Evolutionary conservation across 176 grass and related monocot species (phyloP), one percentile per base, ranked within the genome.

Genomic region (Typha latifolia): DNA sequence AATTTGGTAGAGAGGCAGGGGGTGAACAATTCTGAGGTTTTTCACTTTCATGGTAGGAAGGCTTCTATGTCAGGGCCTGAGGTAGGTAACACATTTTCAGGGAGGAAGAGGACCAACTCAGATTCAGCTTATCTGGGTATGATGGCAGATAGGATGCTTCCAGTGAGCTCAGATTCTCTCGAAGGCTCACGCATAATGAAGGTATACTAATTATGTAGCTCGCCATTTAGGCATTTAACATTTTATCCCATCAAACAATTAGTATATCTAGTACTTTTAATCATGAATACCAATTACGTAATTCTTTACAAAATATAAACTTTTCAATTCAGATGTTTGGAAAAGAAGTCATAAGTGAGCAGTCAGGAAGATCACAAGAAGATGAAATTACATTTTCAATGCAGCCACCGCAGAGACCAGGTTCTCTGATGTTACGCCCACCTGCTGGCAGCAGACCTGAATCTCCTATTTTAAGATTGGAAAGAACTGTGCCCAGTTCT

Each of bases 1-100:
- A 34, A 65, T 51, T 74, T 74, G 72, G 48, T 51, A 74, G 72
- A 74, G 48, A 74, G 49, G 48, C 62, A 65, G 23, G 72, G 72
- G 48, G 48, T 49, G 61, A 37, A 65, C 62, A 63, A 49, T 65
- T 74, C 61, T 74, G 72, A 74, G 72, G 62, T 21, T 74, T 74
- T 74, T 74, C 62, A 74, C 72, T 74, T 74, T 74, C 72, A 74
- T 74, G 62, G 48, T 74, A 74, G 48, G 72, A 74, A 74, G 62
- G 64, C 18, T 65, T 48, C 47, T 37, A 34, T 22, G 10, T 21
- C 47, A 64, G 72, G 15, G 62, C 48, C 15, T 31, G 62, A 74
- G 47, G n/a, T 23, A 51, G 16, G 53, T 59, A 59, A 59, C 18
- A 59, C 53, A 16, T 65, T 65, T 12, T 65, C 62, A 52, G 72